Conservation (phyloP, 2,329 filamentous ascomycete species). For the Lasiodiplodia sp. region DNA sequence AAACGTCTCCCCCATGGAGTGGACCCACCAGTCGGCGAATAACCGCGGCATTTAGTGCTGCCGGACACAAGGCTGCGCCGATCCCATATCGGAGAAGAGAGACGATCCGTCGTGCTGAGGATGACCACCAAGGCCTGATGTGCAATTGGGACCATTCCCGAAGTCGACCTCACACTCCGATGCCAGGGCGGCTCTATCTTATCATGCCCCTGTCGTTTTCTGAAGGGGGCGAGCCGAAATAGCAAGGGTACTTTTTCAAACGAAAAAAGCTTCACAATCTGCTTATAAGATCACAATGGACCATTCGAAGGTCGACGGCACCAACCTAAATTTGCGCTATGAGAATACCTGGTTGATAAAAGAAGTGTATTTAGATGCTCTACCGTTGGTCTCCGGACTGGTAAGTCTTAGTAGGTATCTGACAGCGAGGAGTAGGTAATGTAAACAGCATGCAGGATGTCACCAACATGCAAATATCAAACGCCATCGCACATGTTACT, state of each 20-base stretch:
- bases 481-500: too few relatives aligned
- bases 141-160: neutral
- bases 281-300: neutral
- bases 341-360: too few relatives aligned
- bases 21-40: constrained; percentile 6
- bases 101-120: neutral
- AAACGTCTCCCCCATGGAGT: neutral
- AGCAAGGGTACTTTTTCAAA: neutral
- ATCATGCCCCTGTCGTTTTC: neutral
- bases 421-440: neutral
- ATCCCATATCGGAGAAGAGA: neutral
- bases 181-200: neutral
- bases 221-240: neutral
- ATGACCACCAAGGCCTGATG: neutral
- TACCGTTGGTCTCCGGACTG: neutral
- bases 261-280: neutral
- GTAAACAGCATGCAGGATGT: neutral
- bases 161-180: constrained; percentile 9
- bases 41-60: neutral
- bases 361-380: neutral
- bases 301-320: neutral
- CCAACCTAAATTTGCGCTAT: neutral
- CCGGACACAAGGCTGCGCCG: constrained; percentile 2
- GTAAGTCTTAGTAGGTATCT: neutral
- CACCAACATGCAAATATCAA: neutral